Percentiles rank a stretch among this genome's conserved stretches.
These are phyloP conservation scores for Whalleya microplaca DNA, from an alignment of 2,329 filamentous ascomycete genomes.

Conservation along the genomic window DNA sequence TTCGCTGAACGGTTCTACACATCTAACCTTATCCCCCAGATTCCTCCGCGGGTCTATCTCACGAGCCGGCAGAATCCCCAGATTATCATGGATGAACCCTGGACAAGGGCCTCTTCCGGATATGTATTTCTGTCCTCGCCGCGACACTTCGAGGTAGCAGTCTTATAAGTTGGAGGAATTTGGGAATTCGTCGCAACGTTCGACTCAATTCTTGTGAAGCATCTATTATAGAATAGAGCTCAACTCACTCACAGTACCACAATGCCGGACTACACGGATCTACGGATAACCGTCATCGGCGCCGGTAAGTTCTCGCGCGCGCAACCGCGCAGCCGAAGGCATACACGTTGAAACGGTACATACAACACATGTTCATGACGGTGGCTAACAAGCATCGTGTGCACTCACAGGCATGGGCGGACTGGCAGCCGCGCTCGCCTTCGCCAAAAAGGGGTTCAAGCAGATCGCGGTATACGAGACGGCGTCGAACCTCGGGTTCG, in stretches of 20 bases:
- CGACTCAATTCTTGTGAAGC: background rate
- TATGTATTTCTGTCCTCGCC: slow-evolving; percentile 2
- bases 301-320: slow-evolving; percentile 44
- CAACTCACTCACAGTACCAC: slow-evolving; percentile 3
- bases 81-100: background rate
- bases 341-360: no score
- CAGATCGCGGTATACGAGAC: slow-evolving; percentile 75
- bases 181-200: background rate
- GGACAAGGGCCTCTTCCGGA: slow-evolving; percentile 1
- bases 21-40: slow-evolving; percentile 14
- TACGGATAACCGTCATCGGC: slow-evolving; percentile 50
- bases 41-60: slow-evolving; percentile 20
- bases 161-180: no score
- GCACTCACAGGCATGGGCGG: slow-evolving; percentile 83
- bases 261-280: slow-evolving; percentile 40
- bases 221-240: slow-evolving; percentile 2
- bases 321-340: background rate
- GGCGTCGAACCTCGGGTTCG: slow-evolving; percentile 75
- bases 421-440: slow-evolving; percentile 69
- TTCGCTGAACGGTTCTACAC: slow-evolving; percentile 8
- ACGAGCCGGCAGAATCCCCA: slow-evolving; percentile 20
- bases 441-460: slow-evolving; percentile 76
- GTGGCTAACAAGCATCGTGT: no score
- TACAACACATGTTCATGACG: no score
- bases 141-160: slow-evolving; percentile 4